Evolutionary conservation across 306 rosid species (phyloP).

Genomic region (Nissolia schottii): DNA sequence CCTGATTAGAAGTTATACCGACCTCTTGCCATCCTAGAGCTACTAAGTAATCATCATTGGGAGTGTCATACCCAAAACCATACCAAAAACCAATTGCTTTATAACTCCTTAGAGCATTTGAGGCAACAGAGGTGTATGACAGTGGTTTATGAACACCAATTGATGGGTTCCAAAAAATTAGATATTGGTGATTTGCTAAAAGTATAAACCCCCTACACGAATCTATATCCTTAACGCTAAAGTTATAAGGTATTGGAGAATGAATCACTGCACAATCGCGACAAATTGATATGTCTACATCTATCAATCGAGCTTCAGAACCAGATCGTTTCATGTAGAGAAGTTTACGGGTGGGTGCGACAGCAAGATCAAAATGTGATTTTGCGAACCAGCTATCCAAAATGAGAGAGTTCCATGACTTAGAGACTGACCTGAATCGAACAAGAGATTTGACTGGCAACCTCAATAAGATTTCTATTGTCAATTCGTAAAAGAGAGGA

Average conservation of each 20-base stretch:
- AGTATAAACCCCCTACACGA: background rate
- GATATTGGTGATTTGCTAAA: background rate
- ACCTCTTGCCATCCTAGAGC: background rate
- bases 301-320: background rate
- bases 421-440: background rate
- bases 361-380: background rate
- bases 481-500: background rate
- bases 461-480: background rate
- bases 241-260: background rate
- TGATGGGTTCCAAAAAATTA: conserved; percentile 18
- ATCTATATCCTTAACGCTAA: background rate
- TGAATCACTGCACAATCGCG: background rate
- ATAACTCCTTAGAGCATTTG: background rate
- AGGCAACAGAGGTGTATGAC: background rate
- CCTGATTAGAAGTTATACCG: no score
- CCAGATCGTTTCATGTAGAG: background rate
- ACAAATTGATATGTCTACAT: background rate
- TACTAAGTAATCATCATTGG: background rate
- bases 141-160: background rate
- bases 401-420: conserved; percentile 8
- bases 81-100: no score
- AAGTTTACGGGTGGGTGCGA: background rate
- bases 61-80: background rate
- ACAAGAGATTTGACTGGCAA: conserved; percentile 6
- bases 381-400: background rate